Conservation (phyloP, 1,139 yeast genomes). For the Spathaspora sp. region DNA sequence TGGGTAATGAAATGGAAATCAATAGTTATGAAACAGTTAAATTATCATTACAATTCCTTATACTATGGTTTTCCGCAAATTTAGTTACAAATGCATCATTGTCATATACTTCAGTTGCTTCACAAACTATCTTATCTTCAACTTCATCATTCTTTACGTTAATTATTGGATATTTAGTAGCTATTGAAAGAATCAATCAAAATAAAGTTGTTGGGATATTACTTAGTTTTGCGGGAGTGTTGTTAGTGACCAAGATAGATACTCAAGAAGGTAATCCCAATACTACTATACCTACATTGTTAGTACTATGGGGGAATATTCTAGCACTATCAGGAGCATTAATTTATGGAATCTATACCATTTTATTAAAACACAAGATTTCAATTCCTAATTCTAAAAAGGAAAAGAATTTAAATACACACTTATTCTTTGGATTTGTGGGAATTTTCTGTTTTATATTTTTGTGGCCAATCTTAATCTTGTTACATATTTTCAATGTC, state of each 20-base stretch:
- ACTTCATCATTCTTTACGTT: conserved; percentile 93
- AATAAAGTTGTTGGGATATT: conserved; percentile 68
- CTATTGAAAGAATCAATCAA: conserved; percentile 66
- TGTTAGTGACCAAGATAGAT: conserved; percentile 70
- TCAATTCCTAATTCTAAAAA: conserved; percentile 43
- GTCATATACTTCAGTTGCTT: conserved; percentile 86
- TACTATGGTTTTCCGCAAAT: conserved; percentile 89
- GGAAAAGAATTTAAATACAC: conserved; percentile 78
- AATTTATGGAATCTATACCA: conserved; percentile 89
- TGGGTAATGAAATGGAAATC: conserved; percentile 21
- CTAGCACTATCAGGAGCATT: conserved; percentile 83
- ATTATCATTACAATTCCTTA: conserved; percentile 76
- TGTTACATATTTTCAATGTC: conserved; percentile 60
- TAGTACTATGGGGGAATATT: conserved; percentile 68
- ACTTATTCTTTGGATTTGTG: conserved; percentile 89
- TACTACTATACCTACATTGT: conserved; percentile 21
- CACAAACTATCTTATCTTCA: conserved; percentile 88
- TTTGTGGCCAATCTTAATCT: conserved; percentile 80
- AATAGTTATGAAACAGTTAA: conserved; percentile 49
- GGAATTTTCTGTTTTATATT: conserved; percentile 75
- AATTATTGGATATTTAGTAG: conserved; percentile 70
- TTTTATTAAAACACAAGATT: conserved; percentile 71
- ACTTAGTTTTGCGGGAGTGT: conserved; percentile 75
- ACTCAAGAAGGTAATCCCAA: conserved; percentile 29
- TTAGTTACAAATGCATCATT: conserved; percentile 85